phyloP scores from a whole-genome alignment of 2,329 filamentous ascomycete species.

The Trichoderma gracile region DNA sequence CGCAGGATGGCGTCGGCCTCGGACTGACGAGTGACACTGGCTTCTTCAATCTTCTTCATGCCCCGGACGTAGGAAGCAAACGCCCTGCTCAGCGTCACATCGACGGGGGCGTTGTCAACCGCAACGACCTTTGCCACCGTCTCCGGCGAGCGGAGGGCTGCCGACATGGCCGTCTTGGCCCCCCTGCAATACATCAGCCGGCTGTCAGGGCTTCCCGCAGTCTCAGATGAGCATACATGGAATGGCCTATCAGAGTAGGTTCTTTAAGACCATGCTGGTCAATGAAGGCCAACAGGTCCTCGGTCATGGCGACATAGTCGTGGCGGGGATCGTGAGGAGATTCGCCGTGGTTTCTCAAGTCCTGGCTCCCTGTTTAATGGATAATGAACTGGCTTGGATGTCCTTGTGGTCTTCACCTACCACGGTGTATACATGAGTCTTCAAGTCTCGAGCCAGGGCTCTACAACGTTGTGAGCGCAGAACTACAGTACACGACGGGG shows the following conservation, averaged over 20 bases:
- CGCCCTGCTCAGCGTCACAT: conserved; percentile 69
- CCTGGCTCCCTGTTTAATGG: conserved; percentile 48
- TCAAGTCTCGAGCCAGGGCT: conserved; percentile 76
- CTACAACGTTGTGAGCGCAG: conserved; percentile 47
- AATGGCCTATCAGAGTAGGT: conserved; percentile 84
- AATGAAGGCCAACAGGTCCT: conserved; percentile 81
- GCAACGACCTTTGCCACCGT: conserved; percentile 71
- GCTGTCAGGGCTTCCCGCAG: background rate
- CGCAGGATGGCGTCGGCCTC: conserved; percentile 80
- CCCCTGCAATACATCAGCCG: conserved; percentile 55
- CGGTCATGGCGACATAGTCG: conserved; percentile 79
- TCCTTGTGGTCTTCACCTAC: conserved; percentile 48
- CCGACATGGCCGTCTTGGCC: conserved; percentile 87
- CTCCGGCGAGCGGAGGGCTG: conserved; percentile 71
- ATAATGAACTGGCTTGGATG: background rate
- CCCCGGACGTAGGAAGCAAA: conserved; percentile 80
- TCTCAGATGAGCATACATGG: conserved; percentile 61
- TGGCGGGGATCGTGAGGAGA: conserved; percentile 76
- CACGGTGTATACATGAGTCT: conserved; percentile 77
- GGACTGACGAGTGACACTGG: conserved; percentile 64
- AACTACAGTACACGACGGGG: background rate
- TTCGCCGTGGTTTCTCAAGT: conserved; percentile 90
- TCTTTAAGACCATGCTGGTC: conserved; percentile 66
- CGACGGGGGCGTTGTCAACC: conserved; percentile 90
- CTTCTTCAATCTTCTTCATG: conserved; percentile 78